phyloP scores from a whole-genome alignment of 306 rosid genomes.

The Rosa multiflora region DNA sequence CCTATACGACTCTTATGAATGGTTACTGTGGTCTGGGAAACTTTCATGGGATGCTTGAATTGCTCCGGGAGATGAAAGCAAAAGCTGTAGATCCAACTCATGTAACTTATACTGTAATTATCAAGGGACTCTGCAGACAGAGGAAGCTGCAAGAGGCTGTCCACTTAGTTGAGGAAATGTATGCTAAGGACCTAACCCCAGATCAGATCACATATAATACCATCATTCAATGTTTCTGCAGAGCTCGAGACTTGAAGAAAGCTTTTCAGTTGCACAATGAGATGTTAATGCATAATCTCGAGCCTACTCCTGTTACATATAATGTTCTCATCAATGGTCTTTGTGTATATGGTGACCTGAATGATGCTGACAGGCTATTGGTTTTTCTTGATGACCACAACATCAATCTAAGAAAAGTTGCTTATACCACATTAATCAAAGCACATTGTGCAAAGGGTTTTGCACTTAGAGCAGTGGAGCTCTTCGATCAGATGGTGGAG shows the following conservation, averaged over 20 bases:
- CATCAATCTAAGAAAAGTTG: constrained; percentile 38
- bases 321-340: constrained; percentile 53
- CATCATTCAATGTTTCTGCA: constrained; percentile 45
- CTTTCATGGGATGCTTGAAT: constrained; percentile 29
- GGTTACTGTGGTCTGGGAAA: constrained; percentile 43
- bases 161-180: constrained; percentile 35
- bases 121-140: constrained; percentile 51
- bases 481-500: constrained; percentile 41
- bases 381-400: constrained; percentile 35
- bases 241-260: constrained; percentile 39
- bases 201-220: constrained; percentile 51
- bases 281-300: constrained; percentile 46
- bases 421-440: constrained; percentile 41
- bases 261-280: constrained; percentile 46
- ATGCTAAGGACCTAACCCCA: constrained; percentile 39
- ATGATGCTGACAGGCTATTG: constrained; percentile 46
- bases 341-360: constrained; percentile 46
- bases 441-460: constrained; percentile 60
- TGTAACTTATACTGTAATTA: constrained; percentile 45
- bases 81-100: constrained; percentile 36
- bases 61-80: constrained; percentile 43
- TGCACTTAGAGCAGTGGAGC: constrained; percentile 32
- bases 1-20: constrained; percentile 55
- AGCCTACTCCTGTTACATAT: constrained; percentile 49
- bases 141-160: constrained; percentile 39